A percentile compares a stretch with the other conserved stretches of the same genome.
phyloP scores from a whole-genome alignment of 2,329 filamentous ascomycete genomes.

The Zymoseptoria ardabiliae region DNA sequence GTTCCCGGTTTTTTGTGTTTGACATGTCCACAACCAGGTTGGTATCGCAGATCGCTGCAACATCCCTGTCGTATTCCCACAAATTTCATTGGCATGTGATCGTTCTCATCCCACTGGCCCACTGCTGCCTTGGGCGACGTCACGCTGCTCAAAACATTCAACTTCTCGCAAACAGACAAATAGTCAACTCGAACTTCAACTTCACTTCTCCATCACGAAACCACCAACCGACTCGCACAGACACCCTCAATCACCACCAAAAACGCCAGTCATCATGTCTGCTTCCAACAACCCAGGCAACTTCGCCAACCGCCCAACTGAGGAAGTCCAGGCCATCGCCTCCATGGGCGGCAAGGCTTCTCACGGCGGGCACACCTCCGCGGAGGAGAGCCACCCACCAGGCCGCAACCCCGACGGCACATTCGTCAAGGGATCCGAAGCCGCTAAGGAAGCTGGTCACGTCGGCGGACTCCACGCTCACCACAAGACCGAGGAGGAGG shows the following conservation, averaged over 20 bases:
- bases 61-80: neutral
- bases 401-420: constrained; percentile 24
- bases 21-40: neutral
- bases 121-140: neutral
- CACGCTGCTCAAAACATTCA: neutral
- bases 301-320: constrained; percentile 47
- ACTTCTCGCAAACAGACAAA: neutral
- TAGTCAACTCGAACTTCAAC: constrained; percentile 1
- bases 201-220: neutral
- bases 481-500: constrained; percentile 5
- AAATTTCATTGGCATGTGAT: neutral
- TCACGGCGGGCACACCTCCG: constrained; percentile 8
- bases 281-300: constrained; percentile 41
- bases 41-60: neutral
- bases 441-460: constrained; percentile 24
- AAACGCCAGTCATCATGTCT: constrained; percentile 4
- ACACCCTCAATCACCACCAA: neutral
- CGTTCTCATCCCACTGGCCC: neutral
- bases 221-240: neutral
- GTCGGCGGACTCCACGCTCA: constrained; percentile 18
- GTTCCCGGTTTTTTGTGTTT: neutral
- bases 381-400: neutral
- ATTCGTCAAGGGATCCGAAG: constrained; percentile 23
- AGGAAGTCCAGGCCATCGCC: constrained; percentile 43
- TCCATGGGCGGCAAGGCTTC: constrained; percentile 42